These are phyloP conservation scores for Clarireedia monteithiana DNA, from an alignment of 2,329 filamentous ascomycete genomes.

Conservation along the genomic window DNA sequence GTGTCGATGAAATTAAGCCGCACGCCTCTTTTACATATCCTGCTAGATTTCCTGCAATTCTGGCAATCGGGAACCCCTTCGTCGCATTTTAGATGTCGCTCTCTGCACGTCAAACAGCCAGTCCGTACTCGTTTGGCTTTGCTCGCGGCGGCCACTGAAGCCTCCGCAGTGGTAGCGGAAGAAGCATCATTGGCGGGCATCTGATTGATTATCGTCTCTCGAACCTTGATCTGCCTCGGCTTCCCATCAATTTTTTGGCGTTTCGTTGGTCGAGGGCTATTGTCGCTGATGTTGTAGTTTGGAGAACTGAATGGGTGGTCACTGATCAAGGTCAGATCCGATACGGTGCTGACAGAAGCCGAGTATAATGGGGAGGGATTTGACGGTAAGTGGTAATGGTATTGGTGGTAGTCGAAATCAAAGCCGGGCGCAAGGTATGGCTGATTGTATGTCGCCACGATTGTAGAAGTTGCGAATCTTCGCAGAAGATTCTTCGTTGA, in stretches of 20 bases:
- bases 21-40: constrained; percentile 78
- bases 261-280: constrained; percentile 19
- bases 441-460: constrained; percentile 27
- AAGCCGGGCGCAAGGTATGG: constrained; percentile 23
- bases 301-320: constrained; percentile 25
- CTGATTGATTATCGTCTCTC: constrained; percentile 15
- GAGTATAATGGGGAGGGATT: constrained; percentile 23
- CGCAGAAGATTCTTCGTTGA: constrained; percentile 18
- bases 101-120: constrained; percentile 82
- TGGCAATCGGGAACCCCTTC: constrained; percentile 38
- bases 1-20: constrained; percentile 89
- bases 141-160: constrained; percentile 15
- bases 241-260: constrained; percentile 17
- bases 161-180: constrained; percentile 14
- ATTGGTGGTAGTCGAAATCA: constrained; percentile 22
- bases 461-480: constrained; percentile 26
- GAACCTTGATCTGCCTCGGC: constrained; percentile 9
- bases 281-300: constrained; percentile 14
- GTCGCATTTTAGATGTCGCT: constrained; percentile 87
- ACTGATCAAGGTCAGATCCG: constrained; percentile 22
- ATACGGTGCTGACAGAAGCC: constrained; percentile 20
- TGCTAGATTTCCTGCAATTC: constrained; percentile 83
- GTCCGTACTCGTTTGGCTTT: constrained; percentile 86
- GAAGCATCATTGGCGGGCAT: constrained; percentile 23
- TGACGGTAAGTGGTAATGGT: constrained; percentile 19